Conservation (phyloP, 192 early-diverging fungal species). For the Linnemannia zychae region DNA sequence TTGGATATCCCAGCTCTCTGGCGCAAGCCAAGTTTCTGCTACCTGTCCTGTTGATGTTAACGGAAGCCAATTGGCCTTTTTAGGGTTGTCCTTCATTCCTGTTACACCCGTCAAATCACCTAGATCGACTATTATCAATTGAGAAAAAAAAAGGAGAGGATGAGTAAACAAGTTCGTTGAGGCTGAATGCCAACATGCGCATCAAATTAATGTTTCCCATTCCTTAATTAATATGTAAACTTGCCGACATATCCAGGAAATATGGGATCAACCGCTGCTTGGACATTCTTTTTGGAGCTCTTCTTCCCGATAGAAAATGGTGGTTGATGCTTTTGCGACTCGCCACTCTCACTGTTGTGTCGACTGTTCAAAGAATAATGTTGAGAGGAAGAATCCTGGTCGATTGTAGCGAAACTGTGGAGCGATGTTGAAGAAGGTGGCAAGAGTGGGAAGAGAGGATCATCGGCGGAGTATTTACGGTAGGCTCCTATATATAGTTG, state of each 20-base stretch:
- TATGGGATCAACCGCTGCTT: conserved; percentile 10
- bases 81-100: conserved; percentile 28
- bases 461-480: conserved; percentile 46
- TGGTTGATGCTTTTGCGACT: conserved; percentile 13
- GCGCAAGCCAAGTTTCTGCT: conserved; percentile 39
- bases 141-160: not conserved
- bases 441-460: conserved; percentile 5
- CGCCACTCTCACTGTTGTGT: conserved; percentile 36
- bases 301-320: conserved; percentile 40
- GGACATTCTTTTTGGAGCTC: conserved; percentile 28
- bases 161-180: not conserved
- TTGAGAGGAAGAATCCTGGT: conserved; percentile 13
- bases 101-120: conserved; percentile 28
- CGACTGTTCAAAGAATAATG: conserved; percentile 15
- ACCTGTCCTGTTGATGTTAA: conserved; percentile 18
- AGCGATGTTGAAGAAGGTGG: conserved; percentile 19
- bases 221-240: not conserved
- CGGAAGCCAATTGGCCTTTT: conserved; percentile 24
- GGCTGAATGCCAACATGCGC: not conserved
- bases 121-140: conserved; percentile 13
- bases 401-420: conserved; percentile 23
- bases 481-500: conserved; percentile 2
- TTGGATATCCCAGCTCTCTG: conserved; percentile 53
- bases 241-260: conserved; percentile 34
- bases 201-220: not conserved